A percentile compares a stretch with the other conserved stretches of the same genome.
Evolutionary conservation across 2,329 filamentous ascomycete genomes (phyloP).

Genomic region (Monosporascus ibericus): DNA sequence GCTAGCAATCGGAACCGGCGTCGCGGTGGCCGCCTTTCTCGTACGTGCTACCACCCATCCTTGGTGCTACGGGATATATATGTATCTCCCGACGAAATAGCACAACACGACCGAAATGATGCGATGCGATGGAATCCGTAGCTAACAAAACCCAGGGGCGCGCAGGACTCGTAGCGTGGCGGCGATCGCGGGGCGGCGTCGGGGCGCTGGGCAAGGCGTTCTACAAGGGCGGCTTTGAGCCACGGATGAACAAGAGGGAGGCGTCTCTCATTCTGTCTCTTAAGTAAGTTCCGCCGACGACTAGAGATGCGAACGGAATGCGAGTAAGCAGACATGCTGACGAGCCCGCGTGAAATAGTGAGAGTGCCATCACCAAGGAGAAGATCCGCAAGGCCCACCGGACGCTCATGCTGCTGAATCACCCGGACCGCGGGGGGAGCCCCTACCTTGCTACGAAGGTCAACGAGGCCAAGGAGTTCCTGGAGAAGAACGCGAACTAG

Average conservation of each 20-base stretch:
- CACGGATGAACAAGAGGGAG: slow-evolving; percentile 87
- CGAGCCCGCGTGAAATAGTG: slow-evolving; percentile 44
- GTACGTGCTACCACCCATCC: slow-evolving; percentile 25
- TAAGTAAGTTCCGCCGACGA: slow-evolving; percentile 49
- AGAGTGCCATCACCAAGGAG: slow-evolving; percentile 82
- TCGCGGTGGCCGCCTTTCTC: slow-evolving; percentile 46
- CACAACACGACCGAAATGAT: slow-evolving; percentile 1
- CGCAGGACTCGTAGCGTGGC: slow-evolving; percentile 83
- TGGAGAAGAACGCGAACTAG: slow-evolving; percentile 62
- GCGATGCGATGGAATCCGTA: slow-evolving; percentile 1
- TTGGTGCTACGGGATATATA: not conserved
- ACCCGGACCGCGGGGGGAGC: slow-evolving; percentile 93
- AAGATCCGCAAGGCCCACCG: slow-evolving; percentile 94
- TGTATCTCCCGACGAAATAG: not conserved
- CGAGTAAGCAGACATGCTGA: not conserved
- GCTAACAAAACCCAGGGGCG: slow-evolving; percentile 58
- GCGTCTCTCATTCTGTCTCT: slow-evolving; percentile 86
- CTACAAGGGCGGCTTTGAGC: slow-evolving; percentile 98
- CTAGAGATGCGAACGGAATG: slow-evolving; percentile 1
- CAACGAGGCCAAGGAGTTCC: slow-evolving; percentile 94
- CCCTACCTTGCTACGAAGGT: slow-evolving; percentile 96
- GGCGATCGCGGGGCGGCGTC: slow-evolving; percentile 71
- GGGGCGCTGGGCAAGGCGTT: slow-evolving; percentile 83
- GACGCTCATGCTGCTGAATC: slow-evolving; percentile 93
- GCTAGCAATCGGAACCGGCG: slow-evolving; percentile 41